phyloP scores from a whole-genome alignment of 73 alveolate genomes.

The Tetrahymena borealis region DNA sequence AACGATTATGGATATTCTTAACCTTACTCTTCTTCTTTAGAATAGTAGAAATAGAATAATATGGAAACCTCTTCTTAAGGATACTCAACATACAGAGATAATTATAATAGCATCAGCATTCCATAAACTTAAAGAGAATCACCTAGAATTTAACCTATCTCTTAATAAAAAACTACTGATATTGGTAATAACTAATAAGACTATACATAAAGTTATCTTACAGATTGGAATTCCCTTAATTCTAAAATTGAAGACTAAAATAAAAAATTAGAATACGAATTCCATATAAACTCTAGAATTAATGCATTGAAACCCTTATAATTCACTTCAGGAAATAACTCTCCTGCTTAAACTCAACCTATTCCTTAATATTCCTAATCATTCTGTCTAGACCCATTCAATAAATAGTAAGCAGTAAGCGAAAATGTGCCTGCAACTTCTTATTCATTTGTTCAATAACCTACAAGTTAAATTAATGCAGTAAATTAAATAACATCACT shows the following conservation, averaged over 20 bases:
- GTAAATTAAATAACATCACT: no score
- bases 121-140: not conserved
- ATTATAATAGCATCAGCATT: not conserved
- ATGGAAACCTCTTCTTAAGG: not conserved
- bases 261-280: not conserved
- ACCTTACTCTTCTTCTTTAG: not conserved
- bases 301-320: not conserved
- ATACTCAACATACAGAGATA: not conserved
- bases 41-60: not conserved
- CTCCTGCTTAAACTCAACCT: not conserved
- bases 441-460: not conserved
- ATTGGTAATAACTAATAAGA: not conserved
- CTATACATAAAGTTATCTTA: not conserved
- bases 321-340: not conserved
- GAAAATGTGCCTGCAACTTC: not conserved
- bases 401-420: not conserved
- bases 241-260: not conserved
- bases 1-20: not conserved
- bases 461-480: no score
- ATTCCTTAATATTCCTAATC: not conserved
- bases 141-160: not conserved
- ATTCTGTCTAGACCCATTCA: no score
- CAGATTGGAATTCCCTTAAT: not conserved
- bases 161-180: not conserved
- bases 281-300: not conserved